Percentiles rank a stretch among this genome's conserved stretches.
These are phyloP conservation scores for Smallanthus sonchifolius DNA, from an alignment of 129 eudicot species.

Conservation along the genomic window DNA sequence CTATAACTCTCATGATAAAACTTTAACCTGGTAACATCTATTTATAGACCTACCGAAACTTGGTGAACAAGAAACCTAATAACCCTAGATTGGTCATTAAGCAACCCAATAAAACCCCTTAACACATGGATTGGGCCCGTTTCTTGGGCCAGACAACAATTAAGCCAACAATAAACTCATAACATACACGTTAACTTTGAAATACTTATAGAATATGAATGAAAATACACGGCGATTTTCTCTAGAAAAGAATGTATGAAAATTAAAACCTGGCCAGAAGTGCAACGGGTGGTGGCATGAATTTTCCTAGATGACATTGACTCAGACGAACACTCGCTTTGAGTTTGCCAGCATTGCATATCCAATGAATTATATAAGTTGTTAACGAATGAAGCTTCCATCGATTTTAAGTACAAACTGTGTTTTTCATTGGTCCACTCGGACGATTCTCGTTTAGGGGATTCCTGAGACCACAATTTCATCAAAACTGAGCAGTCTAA, in stretches of 20 bases:
- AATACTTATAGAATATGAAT: neutral
- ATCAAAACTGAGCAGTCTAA: neutral
- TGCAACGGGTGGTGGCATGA: slow-evolving; percentile 12
- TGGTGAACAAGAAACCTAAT: too few species aligned
- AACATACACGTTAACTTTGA: neutral
- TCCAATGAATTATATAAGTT: slow-evolving; percentile 56
- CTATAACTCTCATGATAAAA: too few species aligned
- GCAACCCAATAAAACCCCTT: too few species aligned
- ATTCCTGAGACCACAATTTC: slow-evolving; percentile 29
- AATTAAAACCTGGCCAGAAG: slow-evolving; percentile 52
- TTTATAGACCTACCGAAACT: too few species aligned
- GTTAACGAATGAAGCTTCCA: slow-evolving; percentile 69
- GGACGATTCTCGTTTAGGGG: slow-evolving; percentile 30
- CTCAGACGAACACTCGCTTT: slow-evolving; percentile 21
- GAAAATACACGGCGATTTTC: neutral
- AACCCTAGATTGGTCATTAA: too few species aligned
- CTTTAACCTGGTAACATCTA: too few species aligned
- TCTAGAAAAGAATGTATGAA: neutral
- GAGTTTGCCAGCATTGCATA: slow-evolving; percentile 31
- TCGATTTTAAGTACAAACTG: slow-evolving; percentile 68
- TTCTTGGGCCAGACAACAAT: too few species aligned
- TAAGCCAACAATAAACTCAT: neutral
- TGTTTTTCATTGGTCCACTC: slow-evolving; percentile 91
- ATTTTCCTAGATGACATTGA: slow-evolving; percentile 32
- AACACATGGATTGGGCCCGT: too few species aligned